Base-by-base conservation (phyloP, 495 filamentous ascomycete genomes). In the Aspergillus biplanus region DNA sequence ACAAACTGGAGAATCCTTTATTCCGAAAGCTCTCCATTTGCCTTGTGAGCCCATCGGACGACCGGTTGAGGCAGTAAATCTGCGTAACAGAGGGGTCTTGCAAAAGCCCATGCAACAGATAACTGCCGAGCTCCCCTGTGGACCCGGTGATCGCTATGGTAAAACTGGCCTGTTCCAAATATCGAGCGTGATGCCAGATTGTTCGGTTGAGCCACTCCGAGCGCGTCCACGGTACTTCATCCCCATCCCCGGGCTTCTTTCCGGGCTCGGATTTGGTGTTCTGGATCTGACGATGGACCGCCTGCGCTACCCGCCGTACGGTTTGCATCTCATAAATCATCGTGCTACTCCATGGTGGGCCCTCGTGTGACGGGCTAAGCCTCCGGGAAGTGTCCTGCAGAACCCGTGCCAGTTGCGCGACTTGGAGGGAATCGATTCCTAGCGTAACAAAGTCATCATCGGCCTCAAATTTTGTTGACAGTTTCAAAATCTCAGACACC, bases 51-150 rank as follows among this genome's bases (percentile, higher is more conserved):
- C 69, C 73, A 15, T 69, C 67, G 3, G 67, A 65, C 7, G 42
- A 39, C 11, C 86, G 81, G 67, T 89, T 89, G 56, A 88, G 71
- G 60, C 84, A 88, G 63, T 83, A 78, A 47, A 88, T 73, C 55
- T 81, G 81, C 46, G 72, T 65, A 16, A 89, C 75, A 4, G 65
- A 56, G 2, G 63, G 56, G 32, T 56, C 63, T 4, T 76, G 77
- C 1, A 79, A 56, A 18, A 86, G 72, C 9, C 69, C 42, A 57
- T 83, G 73, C 0, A 89, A 72, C 52, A 89, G 73, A 69, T 87
- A 85, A 0, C 77, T 83, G 0, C 87, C 86, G 32, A 90, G 61
- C 11, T 79, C 80, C 18, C 85, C 86, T 1, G 86, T 88, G 0
- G 82, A 81, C 12, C 86, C 86, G 0, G 85, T 89, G 21, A 89